Evolutionary conservation across 2,329 filamentous ascomycete genomes (phyloP), one percentile per base, ranked within the genome.

Genomic region (Venturia oleaginea): DNA sequence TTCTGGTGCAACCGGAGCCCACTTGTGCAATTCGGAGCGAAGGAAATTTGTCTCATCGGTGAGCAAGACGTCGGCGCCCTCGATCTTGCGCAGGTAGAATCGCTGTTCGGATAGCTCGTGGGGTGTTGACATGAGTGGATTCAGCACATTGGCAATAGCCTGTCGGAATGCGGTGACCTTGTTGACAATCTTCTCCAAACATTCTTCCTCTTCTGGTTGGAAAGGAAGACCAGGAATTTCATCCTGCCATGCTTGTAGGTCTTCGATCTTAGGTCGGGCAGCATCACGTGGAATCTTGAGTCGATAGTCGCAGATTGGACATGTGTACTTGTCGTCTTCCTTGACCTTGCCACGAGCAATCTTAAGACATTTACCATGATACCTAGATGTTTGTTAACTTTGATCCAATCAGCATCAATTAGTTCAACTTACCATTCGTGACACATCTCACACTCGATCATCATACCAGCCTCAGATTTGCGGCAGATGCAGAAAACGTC

Each of bases 371-470:
- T 97, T 97, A 66, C 94, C 93, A 71, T 99, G 94, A 72, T 99
- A 99, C 90, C 89, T 92, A 67, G 10, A 32, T 7, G 24, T 22
- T n/a, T 43, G 17, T 30, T 32, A 66, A 15, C 10, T 64, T 30
- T 59, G 13, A 2, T 59, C 5, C 8, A 51, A 42, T 17, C 42
- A 54, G 22, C 65, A 15, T 32, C 40, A 48, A 17, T n/a, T 6
- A 3, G 3, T 24, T 46, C 34, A 24, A 80, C 86, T 80, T 75
- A 92, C 94, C 94, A 99, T 79, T 99, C 94, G 72, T 97, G 93
- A 76, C 94, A 99, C 46, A 97, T 82, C 74, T 97, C 94, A 74
- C 94, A 99, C 76, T 99, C 94, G 70, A 99, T 97, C 94, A 99
- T 99, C 89, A 97, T 95, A 62, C 94, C 94, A 43, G 93, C 92